These are phyloP conservation scores for Plenodomus biglobosus DNA, from an alignment of 2,329 filamentous ascomycete species.

Conservation along the genomic window DNA sequence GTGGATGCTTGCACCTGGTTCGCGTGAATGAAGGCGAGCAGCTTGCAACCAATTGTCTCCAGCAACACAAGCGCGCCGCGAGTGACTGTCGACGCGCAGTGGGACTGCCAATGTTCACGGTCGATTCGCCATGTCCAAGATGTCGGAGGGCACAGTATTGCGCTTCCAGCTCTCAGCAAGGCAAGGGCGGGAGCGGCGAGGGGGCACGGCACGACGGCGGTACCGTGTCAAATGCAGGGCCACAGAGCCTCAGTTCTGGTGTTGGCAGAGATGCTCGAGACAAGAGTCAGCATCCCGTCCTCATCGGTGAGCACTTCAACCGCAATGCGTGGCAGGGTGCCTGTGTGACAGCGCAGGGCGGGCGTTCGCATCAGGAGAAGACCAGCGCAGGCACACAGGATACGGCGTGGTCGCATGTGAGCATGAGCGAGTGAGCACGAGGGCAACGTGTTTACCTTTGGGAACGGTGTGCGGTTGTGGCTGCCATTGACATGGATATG, in stretches of 20 bases:
- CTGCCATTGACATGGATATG: constrained; percentile 20
- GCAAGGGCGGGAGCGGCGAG: neutral
- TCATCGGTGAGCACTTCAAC: neutral
- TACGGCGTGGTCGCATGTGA: constrained; percentile 2
- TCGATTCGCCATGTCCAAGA: neutral
- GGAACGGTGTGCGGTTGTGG: constrained; percentile 10
- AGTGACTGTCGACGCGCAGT: neutral
- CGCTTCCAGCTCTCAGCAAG: neutral
- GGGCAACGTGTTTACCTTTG: neutral
- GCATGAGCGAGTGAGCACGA: too few relatives aligned
- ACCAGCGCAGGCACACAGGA: neutral
- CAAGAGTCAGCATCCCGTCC: neutral
- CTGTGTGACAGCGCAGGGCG: neutral
- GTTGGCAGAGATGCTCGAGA: neutral
- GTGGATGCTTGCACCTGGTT: neutral
- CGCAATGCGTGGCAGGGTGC: neutral
- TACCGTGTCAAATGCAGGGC: neutral
- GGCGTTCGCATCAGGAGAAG: neutral
- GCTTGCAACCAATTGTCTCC: neutral
- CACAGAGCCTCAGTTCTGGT: neutral
- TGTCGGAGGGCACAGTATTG: neutral
- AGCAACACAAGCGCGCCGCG: neutral
- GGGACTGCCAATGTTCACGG: neutral
- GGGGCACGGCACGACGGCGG: neutral
- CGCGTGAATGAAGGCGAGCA: neutral